phyloP scores from a whole-genome alignment of 768 basidiomycete genomes.

The Pulveroboletus ravenelii region DNA sequence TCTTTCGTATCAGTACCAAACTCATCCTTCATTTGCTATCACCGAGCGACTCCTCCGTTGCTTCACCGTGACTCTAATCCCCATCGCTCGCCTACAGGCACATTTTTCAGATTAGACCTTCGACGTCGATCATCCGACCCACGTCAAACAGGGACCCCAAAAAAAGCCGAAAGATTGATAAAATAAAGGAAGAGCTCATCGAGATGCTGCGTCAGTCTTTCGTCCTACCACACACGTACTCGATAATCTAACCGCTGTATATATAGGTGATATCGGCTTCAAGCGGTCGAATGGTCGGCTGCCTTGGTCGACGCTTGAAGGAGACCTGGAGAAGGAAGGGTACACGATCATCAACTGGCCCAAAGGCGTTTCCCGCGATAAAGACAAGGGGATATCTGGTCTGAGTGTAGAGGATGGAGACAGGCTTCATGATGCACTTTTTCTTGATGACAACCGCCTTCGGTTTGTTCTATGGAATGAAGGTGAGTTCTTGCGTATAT shows the following conservation, averaged over 20 bases:
- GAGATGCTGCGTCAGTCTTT: conserved; percentile 9
- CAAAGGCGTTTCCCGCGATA: neutral
- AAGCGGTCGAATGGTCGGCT: conserved; percentile 1
- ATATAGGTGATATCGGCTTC: conserved; percentile 6
- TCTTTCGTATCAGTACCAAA: no score
- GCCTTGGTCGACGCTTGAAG: conserved; percentile 13
- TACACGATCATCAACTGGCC: conserved; percentile 11
- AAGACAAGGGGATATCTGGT: conserved; percentile 1
- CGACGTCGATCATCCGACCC: neutral
- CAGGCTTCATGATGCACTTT: conserved; percentile 8
- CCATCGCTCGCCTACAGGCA: neutral
- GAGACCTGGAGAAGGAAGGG: neutral
- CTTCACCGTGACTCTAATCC: neutral
- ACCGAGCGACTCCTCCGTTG: no score
- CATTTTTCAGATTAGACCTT: neutral
- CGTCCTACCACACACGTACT: accelerated
- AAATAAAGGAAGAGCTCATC: conserved; percentile 1
- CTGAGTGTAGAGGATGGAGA: conserved; percentile 4
- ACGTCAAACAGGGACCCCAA: neutral
- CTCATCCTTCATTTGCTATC: no score
- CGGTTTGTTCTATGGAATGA: neutral
- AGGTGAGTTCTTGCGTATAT: neutral
- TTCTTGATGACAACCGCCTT: neutral
- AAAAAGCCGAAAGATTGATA: conserved; percentile 1
- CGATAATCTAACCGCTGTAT: no score